A percentile compares a stretch with the other conserved stretches of the same genome.
Evolutionary conservation across 352 stramenopile species (phyloP).

Genomic region (Aphanomyces euteiches): DNA sequence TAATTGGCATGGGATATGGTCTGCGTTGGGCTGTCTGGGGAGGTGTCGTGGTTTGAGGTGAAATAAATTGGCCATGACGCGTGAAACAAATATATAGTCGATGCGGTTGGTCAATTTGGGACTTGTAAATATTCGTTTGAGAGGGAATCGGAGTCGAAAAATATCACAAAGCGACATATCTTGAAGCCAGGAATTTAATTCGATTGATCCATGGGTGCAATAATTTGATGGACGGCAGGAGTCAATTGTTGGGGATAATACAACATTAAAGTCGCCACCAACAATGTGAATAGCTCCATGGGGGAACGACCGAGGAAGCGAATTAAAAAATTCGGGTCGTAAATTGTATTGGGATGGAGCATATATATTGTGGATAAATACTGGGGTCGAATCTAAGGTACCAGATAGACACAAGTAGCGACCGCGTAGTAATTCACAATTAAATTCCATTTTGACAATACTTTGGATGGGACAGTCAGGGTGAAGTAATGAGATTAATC

Average conservation of each 20-base stretch:
- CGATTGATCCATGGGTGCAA: background rate
- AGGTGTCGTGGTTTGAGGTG: background rate
- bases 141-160: background rate
- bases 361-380: background rate
- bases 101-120: background rate
- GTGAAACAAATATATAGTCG: background rate
- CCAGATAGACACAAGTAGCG: no score
- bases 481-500: background rate
- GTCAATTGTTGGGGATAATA: background rate
- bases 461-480: background rate
- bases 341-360: background rate
- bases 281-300: background rate
- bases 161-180: background rate
- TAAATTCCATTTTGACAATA: no score
- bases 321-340: background rate
- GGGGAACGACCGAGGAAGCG: background rate
- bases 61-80: background rate
- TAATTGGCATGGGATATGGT: background rate
- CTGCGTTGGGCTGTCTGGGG: background rate
- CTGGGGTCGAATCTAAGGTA: no score
- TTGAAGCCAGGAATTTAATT: background rate
- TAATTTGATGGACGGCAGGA: background rate
- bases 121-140: background rate
- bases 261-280: background rate
- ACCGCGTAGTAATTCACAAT: no score